These are phyloP conservation scores for Vigna angularis DNA, from an alignment of 306 rosid species.

Conservation along the genomic window DNA sequence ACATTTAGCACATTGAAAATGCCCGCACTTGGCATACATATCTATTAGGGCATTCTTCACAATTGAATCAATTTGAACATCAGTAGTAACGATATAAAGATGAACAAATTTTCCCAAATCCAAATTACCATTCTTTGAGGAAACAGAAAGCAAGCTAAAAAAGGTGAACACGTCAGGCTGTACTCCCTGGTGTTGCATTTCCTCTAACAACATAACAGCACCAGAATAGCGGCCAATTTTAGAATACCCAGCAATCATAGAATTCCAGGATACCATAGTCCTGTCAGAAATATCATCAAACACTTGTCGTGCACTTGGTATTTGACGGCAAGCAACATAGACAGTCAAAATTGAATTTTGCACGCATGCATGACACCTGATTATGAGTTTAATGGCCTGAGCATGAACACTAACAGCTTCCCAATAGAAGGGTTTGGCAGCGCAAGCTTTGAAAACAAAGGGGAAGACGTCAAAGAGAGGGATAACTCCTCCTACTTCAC, in stretches of 20 bases:
- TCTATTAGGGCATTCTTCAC: too few species aligned
- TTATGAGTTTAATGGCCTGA: constrained; percentile 65
- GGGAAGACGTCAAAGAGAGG: constrained; percentile 67
- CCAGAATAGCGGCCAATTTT: constrained; percentile 51
- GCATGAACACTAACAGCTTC: constrained; percentile 61
- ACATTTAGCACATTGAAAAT: too few species aligned
- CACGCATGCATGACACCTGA: constrained; percentile 55
- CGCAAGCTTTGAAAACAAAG: constrained; percentile 69
- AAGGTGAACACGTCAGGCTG: constrained; percentile 65
- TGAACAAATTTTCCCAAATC: too few species aligned
- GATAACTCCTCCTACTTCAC: too few species aligned
- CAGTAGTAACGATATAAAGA: too few species aligned
- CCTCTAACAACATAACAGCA: constrained; percentile 57
- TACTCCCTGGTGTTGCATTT: constrained; percentile 56
- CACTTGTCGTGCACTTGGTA: constrained; percentile 56
- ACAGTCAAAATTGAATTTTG: constrained; percentile 62
- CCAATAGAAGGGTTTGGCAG: constrained; percentile 51
- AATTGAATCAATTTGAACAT: too few species aligned
- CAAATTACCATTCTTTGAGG: constrained; percentile 60
- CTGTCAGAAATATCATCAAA: constrained; percentile 64
- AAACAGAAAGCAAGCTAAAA: constrained; percentile 74
- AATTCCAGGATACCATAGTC: constrained; percentile 78
- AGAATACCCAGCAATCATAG: constrained; percentile 69
- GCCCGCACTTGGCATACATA: too few species aligned
- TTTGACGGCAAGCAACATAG: constrained; percentile 56